Conservation (phyloP, 352 stramenopile species). For the Blastocystis sp. region DNA sequence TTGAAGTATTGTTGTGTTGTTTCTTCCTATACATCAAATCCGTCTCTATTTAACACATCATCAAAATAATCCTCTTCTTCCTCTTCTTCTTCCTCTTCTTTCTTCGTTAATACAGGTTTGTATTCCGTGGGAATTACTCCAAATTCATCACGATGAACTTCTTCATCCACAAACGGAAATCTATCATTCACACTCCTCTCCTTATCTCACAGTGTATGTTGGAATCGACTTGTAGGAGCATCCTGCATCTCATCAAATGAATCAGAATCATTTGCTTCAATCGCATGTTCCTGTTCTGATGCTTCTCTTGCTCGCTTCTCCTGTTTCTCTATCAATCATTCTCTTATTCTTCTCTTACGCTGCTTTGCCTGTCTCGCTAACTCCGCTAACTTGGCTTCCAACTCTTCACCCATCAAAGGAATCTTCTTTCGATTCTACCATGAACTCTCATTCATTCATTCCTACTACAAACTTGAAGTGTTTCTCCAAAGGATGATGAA, state of each 20-base stretch:
- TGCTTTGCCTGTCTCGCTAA: slow-evolving; percentile 11
- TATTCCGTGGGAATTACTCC: slow-evolving; percentile 27
- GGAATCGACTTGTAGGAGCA: background rate
- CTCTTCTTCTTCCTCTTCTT: background rate
- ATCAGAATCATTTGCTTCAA: background rate
- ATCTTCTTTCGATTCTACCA: slow-evolving; percentile 42
- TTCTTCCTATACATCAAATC: background rate
- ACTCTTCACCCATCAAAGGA: slow-evolving; percentile 14
- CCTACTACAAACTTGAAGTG: background rate
- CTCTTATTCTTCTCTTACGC: background rate
- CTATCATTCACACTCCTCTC: background rate
- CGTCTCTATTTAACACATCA: background rate
- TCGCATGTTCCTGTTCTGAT: background rate
- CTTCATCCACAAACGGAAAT: slow-evolving; percentile 1
- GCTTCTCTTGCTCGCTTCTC: background rate
- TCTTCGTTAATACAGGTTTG: background rate
- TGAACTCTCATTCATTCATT: background rate
- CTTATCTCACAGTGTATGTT: background rate
- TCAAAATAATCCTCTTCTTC: slow-evolving; percentile 22
- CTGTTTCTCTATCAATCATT: background rate
- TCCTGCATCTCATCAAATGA: background rate
- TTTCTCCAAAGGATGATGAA: background rate
- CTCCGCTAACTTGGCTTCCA: background rate
- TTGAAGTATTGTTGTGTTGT: slow-evolving; percentile 17
- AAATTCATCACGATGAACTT: slow-evolving; percentile 38